Percentiles rank a stretch among this genome's conserved stretches.
Evolutionary conservation across 2,329 filamentous ascomycete species (phyloP).

Genomic region (Seiridium cupressi): DNA sequence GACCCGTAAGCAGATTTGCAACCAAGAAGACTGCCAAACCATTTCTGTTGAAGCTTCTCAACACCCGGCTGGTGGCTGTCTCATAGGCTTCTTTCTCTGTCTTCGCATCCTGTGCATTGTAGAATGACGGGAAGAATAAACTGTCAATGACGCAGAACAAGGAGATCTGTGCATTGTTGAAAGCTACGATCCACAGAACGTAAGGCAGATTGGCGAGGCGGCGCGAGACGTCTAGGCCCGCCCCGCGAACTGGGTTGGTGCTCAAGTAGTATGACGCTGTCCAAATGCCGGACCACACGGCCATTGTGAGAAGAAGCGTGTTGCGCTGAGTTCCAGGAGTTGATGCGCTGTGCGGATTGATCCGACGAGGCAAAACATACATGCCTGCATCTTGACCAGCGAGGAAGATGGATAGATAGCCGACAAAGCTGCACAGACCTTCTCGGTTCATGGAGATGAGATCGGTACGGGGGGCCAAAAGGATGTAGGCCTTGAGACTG

Average conservation of each 20-base stretch:
- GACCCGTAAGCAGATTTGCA: conserved; percentile 85
- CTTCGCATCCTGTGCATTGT: conserved; percentile 53
- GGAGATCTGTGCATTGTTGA: conserved; percentile 81
- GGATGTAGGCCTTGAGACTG: conserved; percentile 75
- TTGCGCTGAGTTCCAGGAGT: conserved; percentile 47
- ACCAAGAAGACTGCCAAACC: conserved; percentile 81
- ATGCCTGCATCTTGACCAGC: conserved; percentile 83
- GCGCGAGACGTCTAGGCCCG: conserved; percentile 77
- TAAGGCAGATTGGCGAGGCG: conserved; percentile 92
- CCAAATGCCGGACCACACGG: conserved; percentile 67
- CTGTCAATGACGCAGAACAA: conserved; percentile 77
- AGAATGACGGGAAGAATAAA: conserved; percentile 71
- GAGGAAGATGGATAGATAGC: conserved; percentile 93
- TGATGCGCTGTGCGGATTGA: conserved; percentile 40
- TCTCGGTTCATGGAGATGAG: conserved; percentile 89
- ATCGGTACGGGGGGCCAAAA: conserved; percentile 76
- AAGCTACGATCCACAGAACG: conserved; percentile 86
- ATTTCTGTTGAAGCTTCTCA: conserved; percentile 84
- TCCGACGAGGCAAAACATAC: conserved; percentile 66
- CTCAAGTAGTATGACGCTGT: conserved; percentile 65
- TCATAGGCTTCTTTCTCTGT: conserved; percentile 64
- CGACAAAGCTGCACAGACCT: conserved; percentile 90
- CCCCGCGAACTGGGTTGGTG: conserved; percentile 67
- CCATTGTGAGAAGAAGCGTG: conserved; percentile 62
- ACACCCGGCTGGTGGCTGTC: conserved; percentile 74